These are phyloP conservation scores for Cryphonectria nitschkei DNA, from an alignment of 2,329 filamentous ascomycete species.

Conservation along the genomic window DNA sequence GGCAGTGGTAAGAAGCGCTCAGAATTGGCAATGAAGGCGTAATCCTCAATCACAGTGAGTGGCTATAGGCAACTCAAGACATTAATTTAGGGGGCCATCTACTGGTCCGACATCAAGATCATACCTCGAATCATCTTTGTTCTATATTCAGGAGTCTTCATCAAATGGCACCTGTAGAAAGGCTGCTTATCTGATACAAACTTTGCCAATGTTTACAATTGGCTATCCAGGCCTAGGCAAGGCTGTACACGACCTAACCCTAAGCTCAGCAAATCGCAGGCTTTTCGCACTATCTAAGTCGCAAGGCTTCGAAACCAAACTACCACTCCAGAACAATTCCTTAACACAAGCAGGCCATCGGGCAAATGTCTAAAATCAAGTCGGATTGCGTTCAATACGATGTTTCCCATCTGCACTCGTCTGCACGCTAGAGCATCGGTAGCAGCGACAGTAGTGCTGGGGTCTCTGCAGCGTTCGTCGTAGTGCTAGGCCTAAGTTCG, in stretches of 20 bases:
- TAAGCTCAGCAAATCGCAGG: background rate
- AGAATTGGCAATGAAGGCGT: background rate
- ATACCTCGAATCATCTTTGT: background rate
- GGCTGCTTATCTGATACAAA: background rate
- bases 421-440: background rate
- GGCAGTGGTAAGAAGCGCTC: background rate
- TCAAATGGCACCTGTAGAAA: background rate
- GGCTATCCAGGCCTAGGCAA: background rate
- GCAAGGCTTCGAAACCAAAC: conserved; percentile 18
- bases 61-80: background rate
- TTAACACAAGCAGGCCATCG: too few species aligned
- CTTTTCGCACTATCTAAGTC: conserved; percentile 25
- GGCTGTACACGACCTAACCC: conserved; percentile 9
- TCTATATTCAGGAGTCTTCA: background rate
- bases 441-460: background rate
- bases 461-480: background rate
- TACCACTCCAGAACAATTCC: background rate
- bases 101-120: background rate
- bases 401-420: background rate
- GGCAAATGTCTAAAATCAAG: background rate
- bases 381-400: background rate
- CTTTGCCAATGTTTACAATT: background rate
- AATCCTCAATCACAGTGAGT: background rate
- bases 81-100: background rate
- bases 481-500: background rate